Evolutionary conservation across 371 early-diverging fungal genomes (phyloP), one percentile per base, ranked within the genome.

Genomic region (Zancudomyces culisetae): DNA sequence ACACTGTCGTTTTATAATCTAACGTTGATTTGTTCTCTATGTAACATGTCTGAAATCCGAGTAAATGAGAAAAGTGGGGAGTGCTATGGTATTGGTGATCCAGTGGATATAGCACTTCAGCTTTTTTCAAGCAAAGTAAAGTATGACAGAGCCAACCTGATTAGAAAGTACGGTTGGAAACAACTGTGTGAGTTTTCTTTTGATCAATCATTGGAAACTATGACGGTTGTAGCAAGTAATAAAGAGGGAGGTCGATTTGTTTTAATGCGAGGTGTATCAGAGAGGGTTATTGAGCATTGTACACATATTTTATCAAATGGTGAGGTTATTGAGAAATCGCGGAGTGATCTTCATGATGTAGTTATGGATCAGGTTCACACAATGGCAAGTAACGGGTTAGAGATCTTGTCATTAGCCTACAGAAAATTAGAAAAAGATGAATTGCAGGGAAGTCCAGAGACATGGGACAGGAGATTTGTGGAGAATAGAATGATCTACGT

Each of bases 201-300:
- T 57, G 83, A 83, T 64, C 83, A 84, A 18, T 75, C 79, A 12
- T 74, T 91, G 45, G 91, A 94, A 66, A 79, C 88, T 43, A 94
- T 94, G 94, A 79, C 80, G 60, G 82, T 90, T 18, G 70, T 89
- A 2, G 74, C 74, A 48, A 57, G 71, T 63, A 61, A 79, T 56
- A 18, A 73, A 61, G 64, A 81, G 55, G 58, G 61, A 53, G 39
- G 55, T 67, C 2, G 49, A n/a, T 21, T 62, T 30, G 47, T 49
- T 66, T 55, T 23, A 43, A 53, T 74, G 19, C 82, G 82, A 56
- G 84, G 83, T 43, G 86, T 83, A 6, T 80, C 83, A 12, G 84
- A 85, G 62, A 79, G 81, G 35, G 77, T 81, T 0, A 60, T 83
- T 18, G 63, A 62, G 15, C 68, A 74, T 63, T 82, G 83, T 61